Evolutionary conservation across 805 yeast genomes (phyloP), one percentile per base, ranked within the genome.

Genomic region (Alloascoidea hylecoeti): DNA sequence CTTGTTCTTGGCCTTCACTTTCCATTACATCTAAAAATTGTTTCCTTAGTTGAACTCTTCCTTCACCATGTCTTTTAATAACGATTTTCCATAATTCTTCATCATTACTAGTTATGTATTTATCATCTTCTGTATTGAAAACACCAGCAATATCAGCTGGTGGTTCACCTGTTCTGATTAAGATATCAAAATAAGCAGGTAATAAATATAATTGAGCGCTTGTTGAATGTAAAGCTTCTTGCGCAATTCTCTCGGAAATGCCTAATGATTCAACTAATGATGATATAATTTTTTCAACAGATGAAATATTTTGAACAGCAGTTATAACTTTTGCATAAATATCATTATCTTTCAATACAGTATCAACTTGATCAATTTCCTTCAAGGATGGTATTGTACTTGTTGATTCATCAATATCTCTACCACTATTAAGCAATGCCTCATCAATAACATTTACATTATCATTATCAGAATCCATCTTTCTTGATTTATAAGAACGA

Each of bases 121-220:
- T 6, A 18, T 34, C 36, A 18, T 34, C 36, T 34, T 34, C 36
- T 18, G 17, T 6, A 18, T 14, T 14, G 27, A 14, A 34, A 5
- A 34, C 9, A n/a, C 36, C 36, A 16, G 36, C 27, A 34, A 34
- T 18, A 34, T 34, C 36, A 16, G 18, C 15, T 9, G 36, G 36
- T 6, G 14, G 17, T 9, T 16, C 18, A 14, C 36, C 36, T 34
- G 14, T 34, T 9, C n/a, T 18, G 15, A 34, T 14, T 6, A 34
- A 18, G 15, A 14, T 34, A n/a, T 9, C 36, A 34, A 14, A 34
- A 18, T 18, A 23, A n/a, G 30, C 30, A 9, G 30, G 30, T n/a
- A 23, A n/a, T 9, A 23, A n/a, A 23, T 23, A 23, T n/a, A 23
- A n/a, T 23, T 23, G 30, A n/a, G 30, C 30, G n/a, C 30, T 23